These are phyloP conservation scores for Yamadazyma sp. DNA, from an alignment of 805 yeast genomes.

Conservation along the genomic window DNA sequence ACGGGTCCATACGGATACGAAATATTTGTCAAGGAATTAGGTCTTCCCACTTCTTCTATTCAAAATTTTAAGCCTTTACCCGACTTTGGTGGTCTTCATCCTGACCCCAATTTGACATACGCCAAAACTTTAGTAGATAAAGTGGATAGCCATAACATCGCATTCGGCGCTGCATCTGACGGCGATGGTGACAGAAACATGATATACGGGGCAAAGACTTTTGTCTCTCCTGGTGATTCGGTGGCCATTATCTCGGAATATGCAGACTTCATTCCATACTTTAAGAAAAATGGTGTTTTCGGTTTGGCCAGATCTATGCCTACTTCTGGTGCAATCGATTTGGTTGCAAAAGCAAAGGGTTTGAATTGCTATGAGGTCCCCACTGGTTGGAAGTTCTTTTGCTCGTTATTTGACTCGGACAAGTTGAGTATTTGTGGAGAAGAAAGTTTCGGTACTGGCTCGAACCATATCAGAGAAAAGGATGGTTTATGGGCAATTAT, in stretches of 20 bases:
- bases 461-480: constrained; percentile 95
- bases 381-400: constrained; percentile 98
- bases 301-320: constrained; percentile 99
- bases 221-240: constrained; percentile 97
- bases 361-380: constrained; percentile 90
- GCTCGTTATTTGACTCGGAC: constrained; percentile 90
- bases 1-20: constrained; percentile 95
- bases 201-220: constrained; percentile 94
- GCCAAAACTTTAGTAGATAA: constrained; percentile 82
- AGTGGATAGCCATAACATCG: constrained; percentile 79
- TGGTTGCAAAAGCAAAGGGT: constrained; percentile 79
- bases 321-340: constrained; percentile 89
- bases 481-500: constrained; percentile 98
- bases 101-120: constrained; percentile 96
- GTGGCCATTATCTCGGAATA: constrained; percentile 97
- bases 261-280: constrained; percentile 87
- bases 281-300: constrained; percentile 76
- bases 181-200: constrained; percentile 99
- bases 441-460: constrained; percentile 97
- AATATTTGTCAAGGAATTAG: constrained; percentile 81
- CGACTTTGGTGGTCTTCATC: constrained; percentile 97
- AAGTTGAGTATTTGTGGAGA: constrained; percentile 97
- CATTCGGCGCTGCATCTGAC: constrained; percentile 97
- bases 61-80: constrained; percentile 81
- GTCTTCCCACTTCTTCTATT: constrained; percentile 64